phyloP scores from a whole-genome alignment of 2,329 filamentous ascomycete genomes.

The Scytalidium sp. region DNA sequence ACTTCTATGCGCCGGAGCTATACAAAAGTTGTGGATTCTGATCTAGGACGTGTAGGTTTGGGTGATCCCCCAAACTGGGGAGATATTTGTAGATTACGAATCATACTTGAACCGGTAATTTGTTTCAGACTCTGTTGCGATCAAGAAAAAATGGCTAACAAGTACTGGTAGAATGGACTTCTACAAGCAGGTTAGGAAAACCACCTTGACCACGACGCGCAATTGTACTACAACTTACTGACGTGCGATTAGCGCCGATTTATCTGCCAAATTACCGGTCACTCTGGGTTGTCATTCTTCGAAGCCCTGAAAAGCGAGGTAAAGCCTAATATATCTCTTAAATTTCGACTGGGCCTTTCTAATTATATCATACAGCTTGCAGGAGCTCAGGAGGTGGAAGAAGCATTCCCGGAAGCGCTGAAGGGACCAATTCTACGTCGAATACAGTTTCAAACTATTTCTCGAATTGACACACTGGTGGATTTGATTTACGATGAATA shows the following conservation, averaged over 20 bases:
- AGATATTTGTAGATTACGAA: constrained; percentile 87
- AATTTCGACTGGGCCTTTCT: constrained; percentile 21
- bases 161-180: constrained; percentile 72
- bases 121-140: constrained; percentile 7
- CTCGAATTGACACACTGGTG: constrained; percentile 79
- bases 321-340: constrained; percentile 30
- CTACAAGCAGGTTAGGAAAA: constrained; percentile 72
- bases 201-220: constrained; percentile 2
- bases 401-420: constrained; percentile 84
- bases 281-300: constrained; percentile 87
- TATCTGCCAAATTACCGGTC: constrained; percentile 93
- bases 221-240: constrained; percentile 18
- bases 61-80: constrained; percentile 85
- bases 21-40: constrained; percentile 10
- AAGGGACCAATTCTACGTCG: constrained; percentile 87
- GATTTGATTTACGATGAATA: constrained; percentile 73
- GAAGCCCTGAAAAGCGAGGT: constrained; percentile 91
- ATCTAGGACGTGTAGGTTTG: constrained; percentile 66
- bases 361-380: constrained; percentile 52
- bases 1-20: constrained; percentile 15
- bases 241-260: constrained; percentile 60
- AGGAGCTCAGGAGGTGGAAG: constrained; percentile 85
- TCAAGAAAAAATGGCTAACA: constrained; percentile 24
- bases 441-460: constrained; percentile 87
- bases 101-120: constrained; percentile 78